phyloP scores from a whole-genome alignment of 371 early-diverging fungal genomes.

The Fennellomyces sp. region DNA sequence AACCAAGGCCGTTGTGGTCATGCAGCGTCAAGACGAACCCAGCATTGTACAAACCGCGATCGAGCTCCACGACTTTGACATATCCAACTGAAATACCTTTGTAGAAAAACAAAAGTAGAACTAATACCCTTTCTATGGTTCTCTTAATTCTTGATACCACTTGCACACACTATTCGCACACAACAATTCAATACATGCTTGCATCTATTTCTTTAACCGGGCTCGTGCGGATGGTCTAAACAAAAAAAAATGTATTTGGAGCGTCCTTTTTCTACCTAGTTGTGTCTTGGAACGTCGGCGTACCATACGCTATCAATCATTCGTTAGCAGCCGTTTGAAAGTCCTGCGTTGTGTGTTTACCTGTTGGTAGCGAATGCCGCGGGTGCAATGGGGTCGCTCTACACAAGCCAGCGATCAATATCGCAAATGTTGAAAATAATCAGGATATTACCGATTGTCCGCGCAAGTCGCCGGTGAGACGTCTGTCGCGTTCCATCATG shows the following conservation, averaged over 20 bases:
- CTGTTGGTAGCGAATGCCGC: slow-evolving; percentile 48
- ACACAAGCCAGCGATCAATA: not conserved
- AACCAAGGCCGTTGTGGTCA: slow-evolving; percentile 58
- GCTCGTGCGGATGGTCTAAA: no score
- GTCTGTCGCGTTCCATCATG: slow-evolving; percentile 63
- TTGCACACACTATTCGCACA: no score
- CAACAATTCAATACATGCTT: no score
- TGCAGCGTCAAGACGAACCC: slow-evolving; percentile 40
- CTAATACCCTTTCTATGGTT: no score
- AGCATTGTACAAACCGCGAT: slow-evolving; percentile 38
- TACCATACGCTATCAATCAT: not conserved
- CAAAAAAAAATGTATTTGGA: no score
- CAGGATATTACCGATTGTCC: slow-evolving; percentile 47
- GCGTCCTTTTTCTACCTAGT: not conserved
- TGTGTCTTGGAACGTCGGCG: not conserved
- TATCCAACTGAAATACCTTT: no score
- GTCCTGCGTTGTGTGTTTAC: slow-evolving; percentile 21
- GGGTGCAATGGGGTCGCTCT: slow-evolving; percentile 46
- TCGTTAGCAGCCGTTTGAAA: no score
- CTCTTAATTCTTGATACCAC: no score
- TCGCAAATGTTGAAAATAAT: not conserved
- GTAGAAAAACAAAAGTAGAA: not conserved
- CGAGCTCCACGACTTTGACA: slow-evolving; percentile 52
- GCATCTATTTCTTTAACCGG: no score
- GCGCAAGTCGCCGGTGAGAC: slow-evolving; percentile 49